Percentiles rank a stretch among this genome's conserved stretches.
Evolutionary conservation across 2,329 filamentous ascomycete species (phyloP).

Genomic region (Phialophora tarda): DNA sequence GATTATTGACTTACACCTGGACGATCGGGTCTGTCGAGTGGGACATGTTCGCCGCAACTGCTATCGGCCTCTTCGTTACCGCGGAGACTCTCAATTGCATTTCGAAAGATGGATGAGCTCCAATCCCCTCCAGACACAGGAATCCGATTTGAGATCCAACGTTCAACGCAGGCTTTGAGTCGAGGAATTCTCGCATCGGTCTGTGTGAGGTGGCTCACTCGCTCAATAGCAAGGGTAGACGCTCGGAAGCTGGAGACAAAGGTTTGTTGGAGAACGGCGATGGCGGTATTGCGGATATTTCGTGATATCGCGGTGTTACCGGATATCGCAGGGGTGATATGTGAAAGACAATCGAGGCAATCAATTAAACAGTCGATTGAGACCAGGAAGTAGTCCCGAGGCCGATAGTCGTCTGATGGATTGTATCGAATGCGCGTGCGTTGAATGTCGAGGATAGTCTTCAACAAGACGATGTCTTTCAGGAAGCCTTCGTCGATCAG

Average conservation of each 20-base stretch:
- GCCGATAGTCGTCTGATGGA: neutral
- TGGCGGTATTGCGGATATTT: neutral
- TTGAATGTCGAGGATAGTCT: conserved; percentile 14
- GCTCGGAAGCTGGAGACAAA: conserved; percentile 12
- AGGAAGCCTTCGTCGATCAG: conserved; percentile 8
- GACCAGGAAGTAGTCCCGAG: neutral
- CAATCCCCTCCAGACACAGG: neutral
- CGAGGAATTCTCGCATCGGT: neutral
- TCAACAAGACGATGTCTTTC: conserved; percentile 9
- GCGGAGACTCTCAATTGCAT: neutral
- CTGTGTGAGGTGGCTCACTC: neutral
- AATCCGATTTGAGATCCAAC: neutral
- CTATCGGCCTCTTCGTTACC: neutral
- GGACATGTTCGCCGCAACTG: conserved; percentile 2
- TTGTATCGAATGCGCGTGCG: conserved; percentile 6
- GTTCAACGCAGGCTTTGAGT: neutral
- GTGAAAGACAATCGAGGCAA: conserved; percentile 5
- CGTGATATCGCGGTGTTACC: neutral
- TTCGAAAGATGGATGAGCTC: conserved; percentile 3
- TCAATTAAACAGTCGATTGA: neutral
- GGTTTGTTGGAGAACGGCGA: neutral
- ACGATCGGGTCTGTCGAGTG: conserved; percentile 3
- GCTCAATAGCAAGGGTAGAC: conserved; percentile 9
- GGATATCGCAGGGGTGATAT: neutral
- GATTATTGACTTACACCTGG: neutral